Evolutionary conservation across 2,329 filamentous ascomycete species (phyloP), one percentile per base, ranked within the genome.

Genomic region (Didymella arachidicola): DNA sequence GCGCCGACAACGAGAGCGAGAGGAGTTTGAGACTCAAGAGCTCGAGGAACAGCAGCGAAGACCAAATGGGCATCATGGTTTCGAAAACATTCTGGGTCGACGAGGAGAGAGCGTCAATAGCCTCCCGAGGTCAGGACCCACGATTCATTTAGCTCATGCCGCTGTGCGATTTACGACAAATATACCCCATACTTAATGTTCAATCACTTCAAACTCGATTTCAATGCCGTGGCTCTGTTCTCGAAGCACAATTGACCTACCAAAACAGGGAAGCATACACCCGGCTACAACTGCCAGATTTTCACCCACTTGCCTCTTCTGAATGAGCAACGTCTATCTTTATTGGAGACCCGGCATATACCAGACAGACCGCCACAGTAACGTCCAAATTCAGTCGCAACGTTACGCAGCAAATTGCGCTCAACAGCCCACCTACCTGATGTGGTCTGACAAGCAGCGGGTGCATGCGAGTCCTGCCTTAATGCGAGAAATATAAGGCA

Each of bases 81-180:
- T 69, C 66, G 18, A 72, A 68, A 27, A 68, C 66, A 3, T 75
- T 75, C 36, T 68, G 67, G 52, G 65, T 75, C 11, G 72, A 75
- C 38, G 70, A 72, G 30, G 66, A 71, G 47, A 53, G 68, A 36
- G 61, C 55, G 1, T 63, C 60, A 18, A 55, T 61, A 29, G 51
- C 50, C 22, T 55, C 59, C 6, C 46, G 62, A 18, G 46, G 44
- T 8, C 57, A 54, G 18, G n/a, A 25, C n/a, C 25, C 41, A 43
- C 41, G 41, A 7, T 54, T 51, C 18, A 34, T 18, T 30, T 59
- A 43, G 46, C 12, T 6, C 29, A 53, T 44, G 38, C 38, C 42
- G 27, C 45, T 39, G 6, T 30, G 34, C 49, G 39, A 41, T 44
- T 38, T 38, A 53, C 32, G 49, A 48, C 48, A 18, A 26, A 49